Evolutionary conservation across 2,329 filamentous ascomycete species (phyloP).

Genomic region (Lizonia empirigonia): DNA sequence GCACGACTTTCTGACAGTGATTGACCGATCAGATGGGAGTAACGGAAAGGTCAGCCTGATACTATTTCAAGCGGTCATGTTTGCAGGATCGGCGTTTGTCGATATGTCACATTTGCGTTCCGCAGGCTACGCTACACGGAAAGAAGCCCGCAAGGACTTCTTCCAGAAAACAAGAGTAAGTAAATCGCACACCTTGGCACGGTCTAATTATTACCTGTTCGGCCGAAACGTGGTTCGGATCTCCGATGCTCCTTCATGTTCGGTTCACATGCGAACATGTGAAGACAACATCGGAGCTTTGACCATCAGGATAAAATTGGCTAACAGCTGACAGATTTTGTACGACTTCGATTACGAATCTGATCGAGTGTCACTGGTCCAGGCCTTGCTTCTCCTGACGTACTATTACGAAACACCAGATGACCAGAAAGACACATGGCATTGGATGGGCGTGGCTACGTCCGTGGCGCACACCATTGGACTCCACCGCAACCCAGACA

Average conservation of each 20-base stretch:
- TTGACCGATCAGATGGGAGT: constrained; percentile 70
- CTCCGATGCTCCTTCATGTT: constrained; percentile 3
- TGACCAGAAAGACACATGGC: constrained; percentile 97
- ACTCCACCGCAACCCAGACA: constrained; percentile 82
- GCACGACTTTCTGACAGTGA: constrained; percentile 63
- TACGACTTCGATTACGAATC: constrained; percentile 97
- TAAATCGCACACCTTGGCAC: constrained; percentile 24
- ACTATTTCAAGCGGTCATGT: constrained; percentile 94
- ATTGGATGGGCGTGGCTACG: constrained; percentile 97
- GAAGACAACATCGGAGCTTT: not conserved
- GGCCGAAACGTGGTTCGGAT: constrained; percentile 17
- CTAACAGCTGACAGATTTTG: constrained; percentile 62
- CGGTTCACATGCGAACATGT: constrained; percentile 19
- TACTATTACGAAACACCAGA: constrained; percentile 98
- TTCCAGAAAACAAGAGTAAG: constrained; percentile 85
- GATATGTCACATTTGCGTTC: constrained; percentile 76
- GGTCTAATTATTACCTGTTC: constrained; percentile 9
- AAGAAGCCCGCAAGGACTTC: constrained; percentile 83
- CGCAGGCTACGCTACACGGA: constrained; percentile 77
- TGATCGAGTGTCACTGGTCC: constrained; percentile 85
- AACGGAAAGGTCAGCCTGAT: constrained; percentile 79
- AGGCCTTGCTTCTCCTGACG: constrained; percentile 88
- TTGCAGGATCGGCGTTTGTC: constrained; percentile 86
- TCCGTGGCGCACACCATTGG: constrained; percentile 93
- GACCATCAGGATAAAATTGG: not conserved